Percentiles rank a stretch among this genome's conserved stretches.
phyloP scores from a whole-genome alignment of 768 basidiomycete species.

The Termitomyces sp. region DNA sequence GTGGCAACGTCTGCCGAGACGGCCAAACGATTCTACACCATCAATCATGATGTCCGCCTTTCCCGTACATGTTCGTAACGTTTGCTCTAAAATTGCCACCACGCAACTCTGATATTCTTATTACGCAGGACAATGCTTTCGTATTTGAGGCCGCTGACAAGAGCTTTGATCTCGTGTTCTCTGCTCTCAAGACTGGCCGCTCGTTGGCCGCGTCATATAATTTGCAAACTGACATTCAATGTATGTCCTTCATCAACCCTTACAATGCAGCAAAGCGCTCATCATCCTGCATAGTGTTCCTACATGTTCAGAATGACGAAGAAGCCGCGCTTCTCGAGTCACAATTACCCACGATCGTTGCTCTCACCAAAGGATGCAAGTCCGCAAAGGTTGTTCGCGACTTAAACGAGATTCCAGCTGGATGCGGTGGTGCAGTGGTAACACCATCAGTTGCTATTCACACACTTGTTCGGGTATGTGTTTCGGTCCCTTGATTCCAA shows the following conservation, averaged over 20 bases:
- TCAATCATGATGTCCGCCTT: conserved; percentile 90
- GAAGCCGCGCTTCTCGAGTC: conserved; percentile 67
- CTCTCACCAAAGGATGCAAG: conserved; percentile 88
- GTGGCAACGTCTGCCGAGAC: conserved; percentile 92
- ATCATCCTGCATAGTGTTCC: conserved; percentile 53
- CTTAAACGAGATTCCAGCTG: conserved; percentile 70
- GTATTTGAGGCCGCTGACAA: conserved; percentile 72
- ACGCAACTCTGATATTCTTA: neutral
- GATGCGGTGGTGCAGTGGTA: conserved; percentile 84
- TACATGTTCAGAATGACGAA: conserved; percentile 62
- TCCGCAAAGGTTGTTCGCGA: conserved; percentile 64
- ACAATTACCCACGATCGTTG: conserved; percentile 71
- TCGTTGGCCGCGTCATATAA: conserved; percentile 89
- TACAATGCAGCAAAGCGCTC: neutral
- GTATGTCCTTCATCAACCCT: conserved; percentile 35
- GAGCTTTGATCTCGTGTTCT: conserved; percentile 84
- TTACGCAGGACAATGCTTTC: conserved; percentile 55
- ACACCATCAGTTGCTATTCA: conserved; percentile 73
- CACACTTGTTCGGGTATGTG: conserved; percentile 77
- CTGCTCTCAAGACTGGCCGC: conserved; percentile 72
- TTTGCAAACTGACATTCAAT: conserved; percentile 79
- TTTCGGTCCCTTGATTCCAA: neutral
- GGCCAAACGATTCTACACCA: conserved; percentile 75
- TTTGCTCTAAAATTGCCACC: neutral
- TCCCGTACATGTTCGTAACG: conserved; percentile 67